These are phyloP conservation scores for Capsicum rhomboideum DNA, from an alignment of 257 asterid genomes.

Conservation along the genomic window DNA sequence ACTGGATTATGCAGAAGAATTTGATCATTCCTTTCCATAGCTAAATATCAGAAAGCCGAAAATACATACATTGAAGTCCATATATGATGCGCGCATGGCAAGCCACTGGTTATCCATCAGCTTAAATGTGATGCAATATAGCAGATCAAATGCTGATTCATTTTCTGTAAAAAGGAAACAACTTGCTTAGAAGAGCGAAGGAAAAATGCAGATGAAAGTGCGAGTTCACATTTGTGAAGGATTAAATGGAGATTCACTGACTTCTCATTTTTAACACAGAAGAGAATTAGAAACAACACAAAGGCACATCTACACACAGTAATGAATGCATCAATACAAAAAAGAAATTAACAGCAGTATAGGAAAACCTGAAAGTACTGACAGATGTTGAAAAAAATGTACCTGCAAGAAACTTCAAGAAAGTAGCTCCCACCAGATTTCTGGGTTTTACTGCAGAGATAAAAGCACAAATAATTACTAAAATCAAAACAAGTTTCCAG, in stretches of 20 bases:
- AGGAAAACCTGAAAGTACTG: not conserved
- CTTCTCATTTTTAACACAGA: not conserved
- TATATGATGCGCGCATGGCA: conserved; percentile 94
- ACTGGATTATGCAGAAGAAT: not conserved
- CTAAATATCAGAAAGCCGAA: not conserved
- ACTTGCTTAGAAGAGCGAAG: conserved; percentile 7
- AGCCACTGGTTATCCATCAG: conserved; percentile 99
- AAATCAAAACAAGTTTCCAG: not conserved
- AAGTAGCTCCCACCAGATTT: conserved; percentile 79
- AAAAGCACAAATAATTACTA: conserved; percentile 7
- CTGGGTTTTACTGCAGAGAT: conserved; percentile 82
- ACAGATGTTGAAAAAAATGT: not conserved
- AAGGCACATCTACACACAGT: not conserved
- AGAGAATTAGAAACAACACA: not conserved
- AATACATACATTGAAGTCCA: conserved; percentile 87
- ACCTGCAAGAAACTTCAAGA: conserved; percentile 93
- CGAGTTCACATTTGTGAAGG: not conserved
- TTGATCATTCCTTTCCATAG: not conserved
- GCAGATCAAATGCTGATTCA: conserved; percentile 90
- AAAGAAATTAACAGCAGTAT: not conserved
- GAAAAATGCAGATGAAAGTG: not conserved
- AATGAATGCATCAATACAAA: not conserved
- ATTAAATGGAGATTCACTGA: not conserved
- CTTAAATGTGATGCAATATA: conserved; percentile 94
- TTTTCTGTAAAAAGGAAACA: conserved; percentile 43